Evolutionary conservation across 2,329 filamentous ascomycete genomes (phyloP).

Genomic region (Xylariaceae sp.): DNA sequence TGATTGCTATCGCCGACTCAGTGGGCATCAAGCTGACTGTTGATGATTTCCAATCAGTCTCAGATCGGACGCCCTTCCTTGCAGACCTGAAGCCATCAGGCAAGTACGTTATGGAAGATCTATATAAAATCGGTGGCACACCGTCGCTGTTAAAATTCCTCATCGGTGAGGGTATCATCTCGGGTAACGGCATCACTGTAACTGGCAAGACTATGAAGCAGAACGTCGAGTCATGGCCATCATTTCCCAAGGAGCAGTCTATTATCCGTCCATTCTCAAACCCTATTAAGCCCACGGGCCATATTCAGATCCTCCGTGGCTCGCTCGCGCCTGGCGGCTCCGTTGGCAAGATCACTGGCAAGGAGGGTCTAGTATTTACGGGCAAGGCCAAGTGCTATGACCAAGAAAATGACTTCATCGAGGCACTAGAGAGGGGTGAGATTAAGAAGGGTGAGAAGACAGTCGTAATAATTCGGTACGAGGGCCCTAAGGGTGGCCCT

Average conservation of each 20-base stretch:
- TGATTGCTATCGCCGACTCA: conserved; percentile 83
- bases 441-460: conserved; percentile 88
- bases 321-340: conserved; percentile 85
- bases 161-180: conserved; percentile 79
- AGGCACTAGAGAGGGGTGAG: conserved; percentile 74
- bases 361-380: conserved; percentile 83
- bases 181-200: conserved; percentile 80
- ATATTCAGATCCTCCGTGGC: conserved; percentile 86
- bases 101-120: conserved; percentile 83
- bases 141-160: conserved; percentile 88
- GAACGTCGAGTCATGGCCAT: conserved; percentile 78
- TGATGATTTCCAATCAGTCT: conserved; percentile 85
- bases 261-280: conserved; percentile 82
- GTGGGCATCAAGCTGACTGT: conserved; percentile 83
- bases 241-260: conserved; percentile 76
- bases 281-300: conserved; percentile 85
- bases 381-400: conserved; percentile 85
- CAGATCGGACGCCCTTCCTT: conserved; percentile 78
- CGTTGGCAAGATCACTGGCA: conserved; percentile 93
- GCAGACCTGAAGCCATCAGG: conserved; percentile 86
- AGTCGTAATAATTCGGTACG: conserved; percentile 89
- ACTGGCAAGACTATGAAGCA: conserved; percentile 89
- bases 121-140: conserved; percentile 86
- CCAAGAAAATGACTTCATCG: conserved; percentile 81
- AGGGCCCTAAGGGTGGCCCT: conserved; percentile 90